These are phyloP conservation scores for Neurospora terricola DNA, from an alignment of 495 filamentous ascomycete species.

Conservation along the genomic window DNA sequence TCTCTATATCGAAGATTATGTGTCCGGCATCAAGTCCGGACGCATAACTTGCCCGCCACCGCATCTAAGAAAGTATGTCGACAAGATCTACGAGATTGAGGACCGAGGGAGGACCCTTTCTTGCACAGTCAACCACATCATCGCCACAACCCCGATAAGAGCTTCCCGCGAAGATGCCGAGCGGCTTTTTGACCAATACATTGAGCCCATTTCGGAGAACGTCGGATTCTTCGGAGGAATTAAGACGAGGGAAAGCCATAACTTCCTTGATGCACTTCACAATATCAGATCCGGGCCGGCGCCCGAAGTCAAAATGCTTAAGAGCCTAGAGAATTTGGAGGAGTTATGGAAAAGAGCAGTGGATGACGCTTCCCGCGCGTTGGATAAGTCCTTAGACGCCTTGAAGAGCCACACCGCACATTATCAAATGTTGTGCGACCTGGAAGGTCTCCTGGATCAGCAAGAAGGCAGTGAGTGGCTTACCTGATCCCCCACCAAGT, in stretches of 20 bases:
- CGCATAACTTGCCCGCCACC: background rate
- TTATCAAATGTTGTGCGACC: background rate
- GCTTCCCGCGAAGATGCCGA: background rate
- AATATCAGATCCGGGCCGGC: background rate
- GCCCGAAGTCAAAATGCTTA: background rate
- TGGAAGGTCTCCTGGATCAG: background rate
- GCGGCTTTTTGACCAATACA: background rate
- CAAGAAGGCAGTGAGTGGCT: background rate
- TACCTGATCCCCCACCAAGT: background rate
- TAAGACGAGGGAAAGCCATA: background rate
- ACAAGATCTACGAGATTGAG: background rate
- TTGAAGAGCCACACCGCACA: background rate
- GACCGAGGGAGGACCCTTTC: background rate
- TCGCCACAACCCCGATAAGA: rapidly evolving
- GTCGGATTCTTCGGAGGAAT: background rate
- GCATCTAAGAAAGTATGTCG: background rate
- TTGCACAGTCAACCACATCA: background rate
- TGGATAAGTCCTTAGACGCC: background rate
- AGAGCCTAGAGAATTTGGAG: background rate
- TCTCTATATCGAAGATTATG: background rate
- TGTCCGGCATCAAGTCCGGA: background rate
- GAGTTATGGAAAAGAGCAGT: background rate
- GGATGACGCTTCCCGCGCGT: background rate
- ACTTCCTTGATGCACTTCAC: background rate
- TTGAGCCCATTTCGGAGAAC: background rate